phyloP scores from a whole-genome alignment of 2,329 filamentous ascomycete species.

The Fusarium chlamydosporum region DNA sequence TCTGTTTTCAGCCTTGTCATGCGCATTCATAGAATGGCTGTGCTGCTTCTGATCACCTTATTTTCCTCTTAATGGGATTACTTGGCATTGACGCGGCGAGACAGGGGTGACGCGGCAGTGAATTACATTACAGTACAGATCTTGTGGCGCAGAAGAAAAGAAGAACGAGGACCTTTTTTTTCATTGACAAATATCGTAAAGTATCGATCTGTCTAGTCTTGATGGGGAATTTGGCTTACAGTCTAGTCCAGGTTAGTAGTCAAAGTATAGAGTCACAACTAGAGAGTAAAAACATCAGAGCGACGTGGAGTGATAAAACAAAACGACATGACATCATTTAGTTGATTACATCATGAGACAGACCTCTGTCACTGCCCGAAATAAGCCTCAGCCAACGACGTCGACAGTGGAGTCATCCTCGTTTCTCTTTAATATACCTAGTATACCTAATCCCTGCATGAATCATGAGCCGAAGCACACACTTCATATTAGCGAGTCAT shows the following conservation, averaged over 20 bases:
- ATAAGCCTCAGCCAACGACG: constrained; percentile 33
- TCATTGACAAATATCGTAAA: not conserved
- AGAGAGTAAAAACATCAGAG: too few species aligned
- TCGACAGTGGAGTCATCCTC: constrained; percentile 23
- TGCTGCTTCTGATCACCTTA: not conserved
- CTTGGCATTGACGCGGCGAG: constrained; percentile 27
- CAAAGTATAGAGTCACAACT: too few species aligned
- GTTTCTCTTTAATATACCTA: not conserved
- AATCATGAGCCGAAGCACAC: constrained; percentile 26
- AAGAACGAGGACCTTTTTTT: not conserved
- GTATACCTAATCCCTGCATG: constrained; percentile 32
- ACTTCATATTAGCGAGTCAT: not conserved
- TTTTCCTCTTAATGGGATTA: not conserved
- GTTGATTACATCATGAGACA: constrained; percentile 36
- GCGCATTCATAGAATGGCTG: constrained; percentile 5
- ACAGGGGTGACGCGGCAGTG: constrained; percentile 32
- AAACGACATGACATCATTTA: constrained; percentile 25
- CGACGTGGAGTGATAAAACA: not conserved
- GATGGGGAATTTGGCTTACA: constrained; percentile 7
- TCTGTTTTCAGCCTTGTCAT: constrained; percentile 16
- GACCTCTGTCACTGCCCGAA: constrained; percentile 16
- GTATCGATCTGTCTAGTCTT: not conserved
- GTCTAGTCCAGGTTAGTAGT: not conserved
- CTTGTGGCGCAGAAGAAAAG: constrained; percentile 17
- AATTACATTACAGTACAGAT: not conserved